These are phyloP conservation scores for Kodamaea sp. DNA, from an alignment of 1,139 yeast species.

Conservation along the genomic window DNA sequence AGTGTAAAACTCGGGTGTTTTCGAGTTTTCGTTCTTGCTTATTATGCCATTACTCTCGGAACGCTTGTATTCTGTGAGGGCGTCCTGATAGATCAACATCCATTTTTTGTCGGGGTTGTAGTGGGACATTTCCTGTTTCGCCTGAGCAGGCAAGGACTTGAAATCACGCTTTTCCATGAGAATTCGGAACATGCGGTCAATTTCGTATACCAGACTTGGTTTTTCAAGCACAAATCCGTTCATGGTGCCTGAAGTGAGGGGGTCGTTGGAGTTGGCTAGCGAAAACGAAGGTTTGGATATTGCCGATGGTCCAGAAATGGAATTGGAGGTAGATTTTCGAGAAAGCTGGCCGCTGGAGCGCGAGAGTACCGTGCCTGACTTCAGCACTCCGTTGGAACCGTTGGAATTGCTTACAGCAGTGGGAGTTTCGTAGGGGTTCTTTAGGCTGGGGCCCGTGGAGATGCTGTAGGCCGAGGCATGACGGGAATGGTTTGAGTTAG, in stretches of 20 bases:
- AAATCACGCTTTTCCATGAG: constrained; percentile 84
- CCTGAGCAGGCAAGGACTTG: constrained; percentile 73
- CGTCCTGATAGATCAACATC: constrained; percentile 89
- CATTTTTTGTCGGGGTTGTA: constrained; percentile 83
- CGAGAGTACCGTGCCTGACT: constrained; percentile 1
- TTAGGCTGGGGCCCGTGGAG: constrained; percentile 7
- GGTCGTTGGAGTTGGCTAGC: constrained; percentile 22
- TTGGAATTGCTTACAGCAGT: constrained; percentile 3
- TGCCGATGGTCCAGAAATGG: constrained; percentile 25
- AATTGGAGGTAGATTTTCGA: constrained; percentile 6
- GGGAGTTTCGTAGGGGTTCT: constrained; percentile 35
- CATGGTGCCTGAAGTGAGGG: constrained; percentile 17
- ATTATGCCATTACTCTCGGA: constrained; percentile 37
- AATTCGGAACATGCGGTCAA: constrained; percentile 65
- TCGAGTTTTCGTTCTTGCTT: constrained; percentile 40
- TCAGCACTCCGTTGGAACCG: not conserved
- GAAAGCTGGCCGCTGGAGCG: constrained; percentile 4
- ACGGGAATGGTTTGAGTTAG: constrained; percentile 38
- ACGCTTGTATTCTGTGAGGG: constrained; percentile 70
- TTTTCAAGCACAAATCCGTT: constrained; percentile 43
- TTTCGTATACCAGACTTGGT: constrained; percentile 60
- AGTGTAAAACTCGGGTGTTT: constrained; percentile 77
- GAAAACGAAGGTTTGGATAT: constrained; percentile 36
- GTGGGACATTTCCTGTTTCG: constrained; percentile 74
- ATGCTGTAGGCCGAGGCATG: constrained; percentile 45